phyloP scores from a whole-genome alignment of 371 early-diverging fungal species.

The Funneliformis caledonium region DNA sequence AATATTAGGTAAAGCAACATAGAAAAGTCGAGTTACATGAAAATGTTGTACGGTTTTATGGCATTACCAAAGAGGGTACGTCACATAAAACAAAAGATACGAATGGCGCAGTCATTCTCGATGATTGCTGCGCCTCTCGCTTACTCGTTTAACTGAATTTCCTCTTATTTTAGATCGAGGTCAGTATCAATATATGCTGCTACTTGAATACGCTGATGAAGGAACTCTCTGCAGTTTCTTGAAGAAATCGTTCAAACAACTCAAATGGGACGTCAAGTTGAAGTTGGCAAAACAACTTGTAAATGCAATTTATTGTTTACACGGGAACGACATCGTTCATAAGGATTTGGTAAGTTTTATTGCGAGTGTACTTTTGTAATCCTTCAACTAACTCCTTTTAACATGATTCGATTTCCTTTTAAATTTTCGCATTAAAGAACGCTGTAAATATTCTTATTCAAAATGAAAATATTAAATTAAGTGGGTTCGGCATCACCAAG shows the following conservation, averaged over 20 bases:
- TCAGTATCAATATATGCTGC: background rate
- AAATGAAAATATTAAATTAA: background rate
- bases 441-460: constrained; percentile 2
- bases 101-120: too few species aligned
- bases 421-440: background rate
- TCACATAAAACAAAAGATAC: too few species aligned
- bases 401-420: too few species aligned
- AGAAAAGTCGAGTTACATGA: constrained; percentile 2
- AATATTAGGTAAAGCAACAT: constrained; percentile 3
- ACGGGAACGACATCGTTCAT: constrained; percentile 6
- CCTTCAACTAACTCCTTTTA: background rate
- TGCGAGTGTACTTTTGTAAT: background rate
- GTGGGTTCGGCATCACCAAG: constrained; percentile 1
- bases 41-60: constrained; percentile 1
- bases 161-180: background rate
- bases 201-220: background rate
- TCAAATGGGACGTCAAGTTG: constrained; percentile 6
- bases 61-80: constrained; percentile 1
- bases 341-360: constrained; percentile 4
- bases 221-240: constrained; percentile 3
- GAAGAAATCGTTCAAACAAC: background rate
- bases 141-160: too few species aligned
- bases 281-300: constrained; percentile 1
- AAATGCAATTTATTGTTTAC: background rate
- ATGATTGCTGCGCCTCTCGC: background rate